Evolutionary conservation across 1,284 basidiomycete species (phyloP).

Genomic region (Takashimella tepidaria): DNA sequence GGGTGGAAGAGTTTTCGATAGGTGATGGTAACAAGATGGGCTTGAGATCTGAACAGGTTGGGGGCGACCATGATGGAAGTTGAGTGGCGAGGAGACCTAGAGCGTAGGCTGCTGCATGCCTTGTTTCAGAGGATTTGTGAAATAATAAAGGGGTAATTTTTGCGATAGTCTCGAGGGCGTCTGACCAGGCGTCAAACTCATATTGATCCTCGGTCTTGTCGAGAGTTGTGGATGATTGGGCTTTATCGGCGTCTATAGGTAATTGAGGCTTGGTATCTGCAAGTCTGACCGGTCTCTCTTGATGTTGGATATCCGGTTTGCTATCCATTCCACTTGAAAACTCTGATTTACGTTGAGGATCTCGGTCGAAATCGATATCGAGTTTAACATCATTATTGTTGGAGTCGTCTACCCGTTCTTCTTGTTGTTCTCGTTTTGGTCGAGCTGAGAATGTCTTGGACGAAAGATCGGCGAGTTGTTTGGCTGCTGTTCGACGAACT

Average conservation of each 20-base stretch:
- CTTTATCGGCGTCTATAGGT: background rate
- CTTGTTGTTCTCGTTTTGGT: slow-evolving; percentile 6
- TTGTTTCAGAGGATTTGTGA: slow-evolving; percentile 43
- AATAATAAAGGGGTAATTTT: slow-evolving; percentile 44
- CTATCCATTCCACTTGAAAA: background rate
- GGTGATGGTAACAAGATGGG: slow-evolving; percentile 11
- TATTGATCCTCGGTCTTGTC: slow-evolving; percentile 13
- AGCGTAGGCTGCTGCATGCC: slow-evolving; percentile 44
- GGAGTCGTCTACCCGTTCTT: background rate
- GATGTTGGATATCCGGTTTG: background rate
- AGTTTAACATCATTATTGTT: background rate
- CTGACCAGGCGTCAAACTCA: slow-evolving; percentile 45
- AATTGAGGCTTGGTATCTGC: background rate
- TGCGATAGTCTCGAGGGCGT: slow-evolving; percentile 40
- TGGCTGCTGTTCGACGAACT: slow-evolving; percentile 46
- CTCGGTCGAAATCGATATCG: slow-evolving; percentile 6
- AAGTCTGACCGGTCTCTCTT: slow-evolving; percentile 3
- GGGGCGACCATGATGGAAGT: slow-evolving; percentile 7
- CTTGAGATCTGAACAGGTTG: background rate
- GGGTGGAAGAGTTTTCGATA: slow-evolving; percentile 7
- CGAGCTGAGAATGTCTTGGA: slow-evolving; percentile 35
- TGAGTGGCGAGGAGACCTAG: slow-evolving; percentile 37
- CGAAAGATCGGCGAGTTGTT: slow-evolving; percentile 45
- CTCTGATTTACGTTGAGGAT: background rate
- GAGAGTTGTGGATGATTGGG: slow-evolving; percentile 1